These are phyloP conservation scores for Iberis pinnata DNA, from an alignment of 345 rosid species.

Conservation along the genomic window DNA sequence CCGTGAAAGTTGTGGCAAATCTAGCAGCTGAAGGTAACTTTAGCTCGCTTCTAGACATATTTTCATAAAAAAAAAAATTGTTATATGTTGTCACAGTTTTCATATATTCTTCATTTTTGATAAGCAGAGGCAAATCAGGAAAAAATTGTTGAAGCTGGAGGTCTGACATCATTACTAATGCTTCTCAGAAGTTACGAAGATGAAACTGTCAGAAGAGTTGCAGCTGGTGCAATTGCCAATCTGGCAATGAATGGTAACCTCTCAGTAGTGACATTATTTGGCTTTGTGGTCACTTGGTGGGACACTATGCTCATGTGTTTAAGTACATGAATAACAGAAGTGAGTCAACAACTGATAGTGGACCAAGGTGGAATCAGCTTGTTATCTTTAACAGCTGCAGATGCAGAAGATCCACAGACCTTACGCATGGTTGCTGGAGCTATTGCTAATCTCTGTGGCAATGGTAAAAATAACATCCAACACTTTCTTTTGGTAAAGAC, in stretches of 20 bases:
- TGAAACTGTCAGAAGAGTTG: constrained; percentile 90
- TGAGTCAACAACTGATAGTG: constrained; percentile 94
- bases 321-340: constrained; percentile 45
- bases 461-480: constrained; percentile 45
- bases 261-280: too few relatives aligned
- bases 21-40: constrained; percentile 90
- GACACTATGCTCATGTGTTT: constrained; percentile 16
- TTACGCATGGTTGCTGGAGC: constrained; percentile 99
- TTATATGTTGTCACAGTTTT: neutral
- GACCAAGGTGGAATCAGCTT: constrained; percentile 86
- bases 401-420: constrained; percentile 92
- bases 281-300: neutral
- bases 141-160: constrained; percentile 97
- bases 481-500: neutral
- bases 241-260: constrained; percentile 99
- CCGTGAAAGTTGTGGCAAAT: constrained; percentile 97
- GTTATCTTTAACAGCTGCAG: constrained; percentile 73
- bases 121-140: constrained; percentile 85
- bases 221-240: constrained; percentile 98
- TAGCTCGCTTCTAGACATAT: constrained; percentile 1
- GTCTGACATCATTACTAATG: constrained; percentile 78
- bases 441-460: constrained; percentile 94
- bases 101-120: neutral
- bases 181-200: constrained; percentile 86
- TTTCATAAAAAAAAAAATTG: too few relatives aligned